These are phyloP conservation scores for Tetradesmus obliquus DNA, from an alignment of 139 green algal genomes.

Conservation along the genomic window DNA sequence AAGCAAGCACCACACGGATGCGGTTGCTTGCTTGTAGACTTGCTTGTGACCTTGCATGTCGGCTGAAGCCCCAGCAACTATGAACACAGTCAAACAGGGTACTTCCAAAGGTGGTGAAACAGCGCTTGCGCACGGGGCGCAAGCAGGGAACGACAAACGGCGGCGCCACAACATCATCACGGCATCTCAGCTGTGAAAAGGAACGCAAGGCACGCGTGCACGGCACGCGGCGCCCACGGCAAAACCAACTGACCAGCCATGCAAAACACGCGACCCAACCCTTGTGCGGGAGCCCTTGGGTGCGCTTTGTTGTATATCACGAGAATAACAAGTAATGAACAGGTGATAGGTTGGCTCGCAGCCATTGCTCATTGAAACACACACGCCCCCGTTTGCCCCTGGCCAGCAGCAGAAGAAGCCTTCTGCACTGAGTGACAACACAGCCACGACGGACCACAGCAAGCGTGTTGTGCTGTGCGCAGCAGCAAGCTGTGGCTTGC, in stretches of 20 bases:
- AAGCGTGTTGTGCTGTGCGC: neutral
- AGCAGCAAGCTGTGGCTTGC: neutral
- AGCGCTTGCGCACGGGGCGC: neutral
- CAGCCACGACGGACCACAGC: neutral
- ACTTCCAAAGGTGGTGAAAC: neutral
- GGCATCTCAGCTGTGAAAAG: neutral
- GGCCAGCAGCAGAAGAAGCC: neutral
- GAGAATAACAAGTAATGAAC: neutral
- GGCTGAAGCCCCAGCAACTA: too few relatives aligned
- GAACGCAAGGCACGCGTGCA: neutral
- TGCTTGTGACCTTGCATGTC: too few relatives aligned
- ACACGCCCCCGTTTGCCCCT: neutral
- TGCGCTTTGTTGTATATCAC: neutral
- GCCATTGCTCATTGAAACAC: neutral
- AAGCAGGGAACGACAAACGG: neutral
- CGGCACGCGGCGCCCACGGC: too few relatives aligned
- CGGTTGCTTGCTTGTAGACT: neutral
- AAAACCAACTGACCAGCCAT: neutral
- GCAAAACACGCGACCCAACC: neutral
- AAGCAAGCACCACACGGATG: neutral
- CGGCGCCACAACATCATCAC: neutral
- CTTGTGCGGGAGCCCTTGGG: neutral
- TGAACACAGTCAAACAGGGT: too few relatives aligned
- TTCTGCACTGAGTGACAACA: neutral
- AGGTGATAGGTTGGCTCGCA: neutral